Evolutionary conservation across 2,329 filamentous ascomycete genomes (phyloP).

Genomic region (Paraconiothyrium brasiliense): DNA sequence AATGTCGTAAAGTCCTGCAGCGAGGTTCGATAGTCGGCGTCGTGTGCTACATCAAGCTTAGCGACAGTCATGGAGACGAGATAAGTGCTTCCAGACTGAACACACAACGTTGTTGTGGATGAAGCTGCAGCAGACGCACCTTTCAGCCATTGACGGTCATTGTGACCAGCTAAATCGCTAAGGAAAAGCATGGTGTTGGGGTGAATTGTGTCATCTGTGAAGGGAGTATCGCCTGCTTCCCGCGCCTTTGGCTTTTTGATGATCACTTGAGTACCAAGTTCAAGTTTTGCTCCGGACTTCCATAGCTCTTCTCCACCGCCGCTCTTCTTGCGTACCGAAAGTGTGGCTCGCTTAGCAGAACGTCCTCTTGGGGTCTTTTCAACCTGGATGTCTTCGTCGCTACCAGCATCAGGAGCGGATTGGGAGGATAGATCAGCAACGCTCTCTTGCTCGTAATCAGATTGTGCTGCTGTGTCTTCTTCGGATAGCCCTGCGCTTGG

Average conservation of each 20-base stretch:
- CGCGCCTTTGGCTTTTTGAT: conserved; percentile 72
- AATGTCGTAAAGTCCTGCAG: conserved; percentile 85
- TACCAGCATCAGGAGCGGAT: conserved; percentile 41
- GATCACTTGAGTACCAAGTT: conserved; percentile 68
- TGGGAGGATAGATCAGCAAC: conserved; percentile 35
- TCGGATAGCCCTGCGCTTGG: conserved; percentile 37
- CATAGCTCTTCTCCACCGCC: conserved; percentile 61
- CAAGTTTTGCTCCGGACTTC: conserved; percentile 65
- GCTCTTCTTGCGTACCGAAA: conserved; percentile 34
- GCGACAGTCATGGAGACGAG: conserved; percentile 5
- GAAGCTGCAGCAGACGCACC: conserved; percentile 48
- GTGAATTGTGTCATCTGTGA: conserved; percentile 66
- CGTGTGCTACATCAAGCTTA: conserved; percentile 68
- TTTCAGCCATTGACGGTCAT: conserved; percentile 71
- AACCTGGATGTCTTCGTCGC: conserved; percentile 39
- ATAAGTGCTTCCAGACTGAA: background rate
- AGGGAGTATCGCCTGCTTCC: conserved; percentile 66
- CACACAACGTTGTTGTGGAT: background rate
- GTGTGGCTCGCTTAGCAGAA: conserved; percentile 29
- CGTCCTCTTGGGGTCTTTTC: conserved; percentile 37
- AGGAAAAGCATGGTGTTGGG: conserved; percentile 71
- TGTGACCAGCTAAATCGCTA: conserved; percentile 66
- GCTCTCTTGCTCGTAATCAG: conserved; percentile 55
- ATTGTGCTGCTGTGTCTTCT: conserved; percentile 45
- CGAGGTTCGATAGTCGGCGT: conserved; percentile 79